phyloP scores from a whole-genome alignment of 2,329 filamentous ascomycete genomes.

The Cladorrhinum sp. region DNA sequence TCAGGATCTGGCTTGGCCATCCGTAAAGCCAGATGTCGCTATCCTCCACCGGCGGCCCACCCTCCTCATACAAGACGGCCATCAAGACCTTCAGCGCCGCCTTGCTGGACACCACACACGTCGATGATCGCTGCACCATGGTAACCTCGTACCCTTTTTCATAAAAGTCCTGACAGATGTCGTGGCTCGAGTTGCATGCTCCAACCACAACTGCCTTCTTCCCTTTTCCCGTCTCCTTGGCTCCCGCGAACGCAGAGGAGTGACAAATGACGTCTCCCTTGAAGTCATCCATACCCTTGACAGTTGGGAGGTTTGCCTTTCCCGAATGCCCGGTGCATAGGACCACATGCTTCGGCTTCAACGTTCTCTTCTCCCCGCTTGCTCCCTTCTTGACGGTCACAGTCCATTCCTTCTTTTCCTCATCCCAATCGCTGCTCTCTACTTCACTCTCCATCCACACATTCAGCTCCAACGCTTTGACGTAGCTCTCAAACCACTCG shows the following conservation, averaged over 20 bases:
- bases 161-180: slow-evolving; percentile 65
- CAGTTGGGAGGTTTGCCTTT: slow-evolving; percentile 33
- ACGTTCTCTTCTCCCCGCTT: slow-evolving; percentile 38
- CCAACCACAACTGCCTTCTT: slow-evolving; percentile 65
- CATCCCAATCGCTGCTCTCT: slow-evolving; percentile 45
- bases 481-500: slow-evolving; percentile 63
- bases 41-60: slow-evolving; percentile 60
- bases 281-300: slow-evolving; percentile 48
- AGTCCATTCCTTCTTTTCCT: slow-evolving; percentile 50
- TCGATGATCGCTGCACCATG: slow-evolving; percentile 66
- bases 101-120: slow-evolving; percentile 58
- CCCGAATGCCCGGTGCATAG: slow-evolving; percentile 55
- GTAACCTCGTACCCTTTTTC: slow-evolving; percentile 66
- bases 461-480: slow-evolving; percentile 59
- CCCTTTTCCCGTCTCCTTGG: slow-evolving; percentile 41
- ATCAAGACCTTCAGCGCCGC: slow-evolving; percentile 52
- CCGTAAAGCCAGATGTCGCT: slow-evolving; percentile 60
- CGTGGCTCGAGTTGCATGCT: slow-evolving; percentile 66
- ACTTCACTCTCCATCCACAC: slow-evolving; percentile 56
- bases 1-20: slow-evolving; percentile 57
- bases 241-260: slow-evolving; percentile 58
- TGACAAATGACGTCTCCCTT: slow-evolving; percentile 59
- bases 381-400: slow-evolving; percentile 40
- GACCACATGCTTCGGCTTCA: slow-evolving; percentile 51
- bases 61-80: slow-evolving; percentile 48